Base-by-base conservation (phyloP, 2,329 filamentous ascomycete species). In the Cordyceps militaris region DNA sequence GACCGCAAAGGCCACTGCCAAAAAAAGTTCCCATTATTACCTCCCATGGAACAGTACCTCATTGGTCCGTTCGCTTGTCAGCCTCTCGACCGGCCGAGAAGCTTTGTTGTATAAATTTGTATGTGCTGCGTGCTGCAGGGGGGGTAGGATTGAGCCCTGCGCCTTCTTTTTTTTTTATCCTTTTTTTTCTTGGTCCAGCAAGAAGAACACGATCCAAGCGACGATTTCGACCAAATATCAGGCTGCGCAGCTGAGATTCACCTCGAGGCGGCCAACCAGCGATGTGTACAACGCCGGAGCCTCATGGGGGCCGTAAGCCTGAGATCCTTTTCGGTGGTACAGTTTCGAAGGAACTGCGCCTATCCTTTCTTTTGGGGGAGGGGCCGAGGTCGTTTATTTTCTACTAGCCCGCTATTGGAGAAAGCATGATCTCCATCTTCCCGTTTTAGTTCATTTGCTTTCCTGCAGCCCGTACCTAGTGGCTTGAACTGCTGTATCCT, bases 191-290 rank as follows among this genome's bases (percentile, higher is more conserved):
- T n/a, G 14, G 43, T 16, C 43, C 46, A 16, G 4, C 30, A 4
- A 42, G 8, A 9, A 16, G 46, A n/a, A n/a, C 11, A 30, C 50
- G 36, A 42, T 40, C 36, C 10, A 14, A 52, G 30, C 4, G 14
- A 30, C 49, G 49, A 52, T 52, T 42, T 52, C 19, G 6, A 30
- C 34, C 49, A 42, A 52, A 52, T 42, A 42, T 52, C 36, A 52
- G 49, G 49, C 50, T 52, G 50, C 36, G 24, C 4, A 43, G 50
- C 50, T 52, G 50, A 52, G 50, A 52, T 52, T 30, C 9, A n/a
- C 24, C 9, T 43, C 50, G 50, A 42, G 50, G 50, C 50, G 36
- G 32, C 50, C 50, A 52, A 52, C 36, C 36, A 43, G 24, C 11
- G 36, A 30, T 16, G 11, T 11, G 21, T 21, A 43, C 21, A 52